A percentile compares a stretch with the other conserved stretches of the same genome.
Evolutionary conservation across 129 eudicot species (phyloP).

Genomic region (Flaveria trinervia): DNA sequence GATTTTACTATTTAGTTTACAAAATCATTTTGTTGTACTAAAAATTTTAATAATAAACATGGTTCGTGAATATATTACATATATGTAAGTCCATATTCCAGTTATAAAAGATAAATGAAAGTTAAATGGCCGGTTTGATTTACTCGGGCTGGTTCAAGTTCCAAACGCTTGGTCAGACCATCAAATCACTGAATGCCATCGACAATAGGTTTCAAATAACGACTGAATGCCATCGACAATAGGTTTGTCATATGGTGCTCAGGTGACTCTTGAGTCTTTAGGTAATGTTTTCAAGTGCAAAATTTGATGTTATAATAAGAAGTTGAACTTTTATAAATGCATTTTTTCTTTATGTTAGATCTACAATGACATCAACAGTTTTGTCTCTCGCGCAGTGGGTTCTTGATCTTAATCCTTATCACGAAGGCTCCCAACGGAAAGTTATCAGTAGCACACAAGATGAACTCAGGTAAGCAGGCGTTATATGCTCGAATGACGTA

Average conservation of each 20-base stretch:
- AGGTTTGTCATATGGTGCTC: neutral
- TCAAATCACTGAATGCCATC: neutral
- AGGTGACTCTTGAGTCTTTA: too few relatives aligned
- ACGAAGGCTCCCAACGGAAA: slow-evolving; percentile 31
- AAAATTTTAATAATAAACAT: too few relatives aligned
- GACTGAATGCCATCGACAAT: neutral
- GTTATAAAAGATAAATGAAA: too few relatives aligned
- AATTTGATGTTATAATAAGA: neutral
- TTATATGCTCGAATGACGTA: slow-evolving; percentile 17
- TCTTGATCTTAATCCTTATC: slow-evolving; percentile 31
- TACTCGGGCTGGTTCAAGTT: too few relatives aligned
- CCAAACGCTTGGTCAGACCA: too few relatives aligned
- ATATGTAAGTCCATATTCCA: too few relatives aligned
- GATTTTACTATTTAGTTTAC: too few relatives aligned
- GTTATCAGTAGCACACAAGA: slow-evolving; percentile 36
- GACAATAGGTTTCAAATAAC: slow-evolving; percentile 17
- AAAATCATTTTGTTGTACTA: too few relatives aligned
- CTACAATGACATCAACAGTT: slow-evolving; percentile 9
- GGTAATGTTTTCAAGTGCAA: too few relatives aligned
- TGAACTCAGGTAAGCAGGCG: slow-evolving; percentile 34
- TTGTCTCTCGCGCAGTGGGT: neutral
- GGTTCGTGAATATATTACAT: too few relatives aligned
- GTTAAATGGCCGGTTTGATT: too few relatives aligned
- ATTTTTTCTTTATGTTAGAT: slow-evolving; percentile 14
- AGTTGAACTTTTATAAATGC: neutral